Conservation (phyloP, 768 basidiomycete genomes). For the Lentinula edodes region DNA sequence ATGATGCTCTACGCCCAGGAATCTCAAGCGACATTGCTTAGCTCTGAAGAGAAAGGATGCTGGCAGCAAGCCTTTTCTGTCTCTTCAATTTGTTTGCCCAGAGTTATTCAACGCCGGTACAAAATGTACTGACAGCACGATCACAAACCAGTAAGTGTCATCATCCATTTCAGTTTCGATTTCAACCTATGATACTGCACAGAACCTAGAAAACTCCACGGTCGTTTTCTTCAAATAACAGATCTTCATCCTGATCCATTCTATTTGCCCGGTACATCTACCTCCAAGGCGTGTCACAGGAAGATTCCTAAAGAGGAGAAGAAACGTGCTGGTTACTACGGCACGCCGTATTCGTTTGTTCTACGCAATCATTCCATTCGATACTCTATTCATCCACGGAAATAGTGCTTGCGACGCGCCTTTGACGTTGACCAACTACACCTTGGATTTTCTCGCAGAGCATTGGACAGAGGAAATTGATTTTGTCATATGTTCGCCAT, state of each 20-base stretch:
- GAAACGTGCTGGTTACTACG: slow-evolving; percentile 53
- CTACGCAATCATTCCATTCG: neutral
- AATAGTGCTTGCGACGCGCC: slow-evolving; percentile 79
- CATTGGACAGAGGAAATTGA: slow-evolving; percentile 83
- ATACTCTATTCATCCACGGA: neutral
- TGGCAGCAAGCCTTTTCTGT: neutral
- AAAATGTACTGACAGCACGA: neutral
- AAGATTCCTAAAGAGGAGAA: slow-evolving; percentile 52
- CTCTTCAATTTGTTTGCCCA: neutral
- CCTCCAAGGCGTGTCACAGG: slow-evolving; percentile 65
- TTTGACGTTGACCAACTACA: slow-evolving; percentile 69
- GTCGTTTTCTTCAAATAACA: slow-evolving; percentile 72
- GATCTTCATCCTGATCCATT: slow-evolving; percentile 80
- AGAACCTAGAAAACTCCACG: slow-evolving; percentile 32
- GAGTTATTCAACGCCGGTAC: neutral
- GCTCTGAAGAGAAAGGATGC: neutral
- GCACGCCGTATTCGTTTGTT: slow-evolving; percentile 62
- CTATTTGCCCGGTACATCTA: slow-evolving; percentile 48
- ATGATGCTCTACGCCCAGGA: neutral
- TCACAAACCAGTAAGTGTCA: neutral
- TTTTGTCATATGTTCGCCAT: slow-evolving; percentile 75
- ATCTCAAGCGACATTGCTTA: neutral
- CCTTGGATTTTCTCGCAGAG: slow-evolving; percentile 73
- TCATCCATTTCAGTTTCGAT: neutral
- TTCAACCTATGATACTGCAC: neutral